Conservation (phyloP, 495 filamentous ascomycete genomes). For the Penicillium herquei region DNA sequence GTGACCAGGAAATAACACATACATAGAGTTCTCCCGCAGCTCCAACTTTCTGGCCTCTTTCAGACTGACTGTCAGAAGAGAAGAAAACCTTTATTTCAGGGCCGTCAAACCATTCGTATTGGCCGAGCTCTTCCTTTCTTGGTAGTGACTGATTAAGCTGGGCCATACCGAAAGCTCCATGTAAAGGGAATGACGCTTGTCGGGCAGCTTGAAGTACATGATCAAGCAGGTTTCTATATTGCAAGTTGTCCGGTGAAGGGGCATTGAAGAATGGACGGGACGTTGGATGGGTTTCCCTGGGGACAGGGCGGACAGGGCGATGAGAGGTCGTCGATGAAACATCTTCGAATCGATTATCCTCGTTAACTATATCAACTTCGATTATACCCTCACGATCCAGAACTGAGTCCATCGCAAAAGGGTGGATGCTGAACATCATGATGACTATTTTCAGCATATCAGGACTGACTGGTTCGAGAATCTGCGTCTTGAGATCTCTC, state of each 20-base stretch:
- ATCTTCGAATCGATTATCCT: no score
- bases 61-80: neutral
- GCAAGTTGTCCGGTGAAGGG: neutral
- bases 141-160: neutral
- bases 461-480: neutral
- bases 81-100: neutral
- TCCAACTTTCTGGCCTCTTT: neutral
- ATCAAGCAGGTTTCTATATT: neutral
- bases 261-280: no score
- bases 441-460: neutral
- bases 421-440: neutral
- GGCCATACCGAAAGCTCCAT: neutral
- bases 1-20: neutral
- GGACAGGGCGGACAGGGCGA: no score
- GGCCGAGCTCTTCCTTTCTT: neutral
- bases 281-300: no score
- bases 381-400: neutral
- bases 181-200: neutral
- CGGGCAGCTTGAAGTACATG: neutral
- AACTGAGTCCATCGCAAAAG: neutral
- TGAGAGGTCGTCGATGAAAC: no score
- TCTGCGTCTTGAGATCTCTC: constrained; percentile 24
- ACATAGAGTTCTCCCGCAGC: neutral
- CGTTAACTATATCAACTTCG: neutral
- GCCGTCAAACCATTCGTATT: neutral